Evolutionary conservation across 2,329 filamentous ascomycete species (phyloP).

Genomic region (Colletotrichum sp.): DNA sequence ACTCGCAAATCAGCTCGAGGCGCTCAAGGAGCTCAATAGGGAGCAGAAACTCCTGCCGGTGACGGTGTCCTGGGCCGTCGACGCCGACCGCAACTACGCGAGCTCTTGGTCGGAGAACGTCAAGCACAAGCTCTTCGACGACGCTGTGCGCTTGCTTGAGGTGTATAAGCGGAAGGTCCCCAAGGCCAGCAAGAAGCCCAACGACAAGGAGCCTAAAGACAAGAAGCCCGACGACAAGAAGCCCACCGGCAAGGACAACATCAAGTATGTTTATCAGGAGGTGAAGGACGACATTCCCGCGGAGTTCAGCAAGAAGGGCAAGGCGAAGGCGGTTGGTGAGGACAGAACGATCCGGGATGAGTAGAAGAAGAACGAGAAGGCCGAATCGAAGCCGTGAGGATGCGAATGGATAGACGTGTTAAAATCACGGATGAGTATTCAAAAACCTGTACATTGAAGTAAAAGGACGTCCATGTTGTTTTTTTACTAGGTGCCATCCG

Average conservation of each 20-base stretch:
- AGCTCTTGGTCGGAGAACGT: slow-evolving; percentile 58
- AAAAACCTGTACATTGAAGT: slow-evolving; percentile 3
- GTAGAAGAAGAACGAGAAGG: background rate
- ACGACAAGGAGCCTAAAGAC: background rate
- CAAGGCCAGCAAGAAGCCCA: background rate
- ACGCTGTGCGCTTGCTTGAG: background rate
- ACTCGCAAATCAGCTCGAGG: no score
- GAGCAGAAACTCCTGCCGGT: slow-evolving; percentile 38
- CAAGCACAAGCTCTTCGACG: slow-evolving; percentile 46
- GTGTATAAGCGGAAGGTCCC: background rate
- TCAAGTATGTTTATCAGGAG: background rate
- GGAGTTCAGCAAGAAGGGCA: background rate
- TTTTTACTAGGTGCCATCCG: background rate
- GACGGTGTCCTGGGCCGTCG: slow-evolving; percentile 57
- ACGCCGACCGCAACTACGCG: slow-evolving; percentile 52
- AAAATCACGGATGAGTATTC: background rate
- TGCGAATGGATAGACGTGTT: background rate
- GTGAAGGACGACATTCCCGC: background rate
- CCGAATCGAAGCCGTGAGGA: background rate
- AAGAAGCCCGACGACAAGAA: background rate
- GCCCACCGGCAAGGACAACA: background rate
- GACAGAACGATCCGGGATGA: background rate
- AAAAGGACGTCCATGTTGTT: background rate
- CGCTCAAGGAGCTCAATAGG: slow-evolving; percentile 1
- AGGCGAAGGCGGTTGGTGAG: background rate